A percentile compares a stretch with the other conserved stretches of the same genome.
phyloP scores from a whole-genome alignment of 176 grass and related monocot genomes.

The Musa beccarii region DNA sequence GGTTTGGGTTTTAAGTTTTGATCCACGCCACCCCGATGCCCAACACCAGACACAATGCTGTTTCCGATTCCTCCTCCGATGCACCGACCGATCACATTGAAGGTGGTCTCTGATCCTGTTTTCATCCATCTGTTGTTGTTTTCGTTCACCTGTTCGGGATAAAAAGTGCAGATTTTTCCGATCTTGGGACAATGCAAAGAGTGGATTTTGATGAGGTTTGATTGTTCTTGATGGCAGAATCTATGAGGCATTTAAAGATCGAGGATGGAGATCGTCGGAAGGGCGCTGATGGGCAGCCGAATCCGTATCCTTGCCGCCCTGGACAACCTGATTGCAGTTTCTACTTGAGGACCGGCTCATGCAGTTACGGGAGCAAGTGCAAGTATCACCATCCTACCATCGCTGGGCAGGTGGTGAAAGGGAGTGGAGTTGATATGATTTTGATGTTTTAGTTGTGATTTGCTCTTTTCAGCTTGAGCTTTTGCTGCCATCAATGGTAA shows the following conservation, averaged over 20 bases:
- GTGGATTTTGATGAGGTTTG: not conserved
- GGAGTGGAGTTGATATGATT: not conserved
- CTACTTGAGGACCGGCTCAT: slow-evolving; percentile 39
- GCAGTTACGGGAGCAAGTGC: slow-evolving; percentile 42
- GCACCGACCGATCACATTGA: not conserved
- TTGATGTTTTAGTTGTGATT: not conserved
- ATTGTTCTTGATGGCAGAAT: slow-evolving; percentile 16
- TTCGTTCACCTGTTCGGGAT: not conserved
- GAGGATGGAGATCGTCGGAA: slow-evolving; percentile 8
- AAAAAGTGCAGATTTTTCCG: not conserved
- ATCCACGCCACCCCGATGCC: not conserved
- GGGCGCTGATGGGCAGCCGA: slow-evolving; percentile 1
- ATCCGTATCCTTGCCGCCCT: slow-evolving; percentile 34
- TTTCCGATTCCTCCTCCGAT: not conserved
- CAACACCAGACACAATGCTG: not conserved
- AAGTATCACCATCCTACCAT: slow-evolving; percentile 36
- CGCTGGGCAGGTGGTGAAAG: slow-evolving; percentile 12
- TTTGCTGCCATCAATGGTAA: not conserved
- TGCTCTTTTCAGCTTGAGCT: not conserved
- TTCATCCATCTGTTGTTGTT: not conserved
- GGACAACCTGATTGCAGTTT: slow-evolving; percentile 38
- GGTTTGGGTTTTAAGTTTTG: not conserved
- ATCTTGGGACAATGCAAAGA: not conserved
- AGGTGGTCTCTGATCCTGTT: not conserved
- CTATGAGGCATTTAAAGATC: slow-evolving; percentile 26